Evolutionary conservation across 2,329 filamentous ascomycete species (phyloP), one percentile per base, ranked within the genome.

Genomic region (Stenocarpella maydis): DNA sequence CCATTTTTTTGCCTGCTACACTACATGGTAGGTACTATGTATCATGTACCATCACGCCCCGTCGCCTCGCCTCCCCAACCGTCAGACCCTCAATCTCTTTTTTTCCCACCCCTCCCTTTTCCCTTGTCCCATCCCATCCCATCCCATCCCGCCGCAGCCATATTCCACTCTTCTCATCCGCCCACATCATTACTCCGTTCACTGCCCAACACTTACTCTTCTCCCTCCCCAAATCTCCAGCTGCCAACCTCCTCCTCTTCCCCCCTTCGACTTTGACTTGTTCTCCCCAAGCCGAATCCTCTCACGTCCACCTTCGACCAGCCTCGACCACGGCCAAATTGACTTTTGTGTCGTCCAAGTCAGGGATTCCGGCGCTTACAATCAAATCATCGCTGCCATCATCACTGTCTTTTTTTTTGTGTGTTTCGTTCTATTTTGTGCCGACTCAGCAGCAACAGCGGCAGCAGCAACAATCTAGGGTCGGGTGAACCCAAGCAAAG

Each of bases 281-380:
- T 69, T 55, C 65, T 47, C 65, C 66, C 61, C 47, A 39, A 65
- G 28, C 47, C 47, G 67, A 67, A 73, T 69, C 61, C 70, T 69
- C 49, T 63, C 58, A 39, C 69, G 28, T 61, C 53, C 31, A 21
- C n/a, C 24, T 34, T 47, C 68, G 52, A 70, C 37, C 60, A 55
- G 26, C 37, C 69, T 53, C 72, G 65, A 71, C 74, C 74, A 70
- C 78, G 77, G 74, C 78, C 78, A 80, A 78, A 81, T 80, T 80
- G 74, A 76, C 64, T 80, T 80, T 79, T 80, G 79, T 74, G 78
- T 78, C 75, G 78, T 77, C 76, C 74, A 72, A 70, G 73, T 73
- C 72, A 74, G 67, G 76, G 74, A 76, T 78, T 75, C 74, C 55
- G 74, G 72, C 76, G 71, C 69, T 67, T 66, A 71, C 72, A 70